Evolutionary conservation across 116 monocot species (phyloP), one percentile per base, ranked within the genome.

Genomic region (Phalaenopsis hybrid): DNA sequence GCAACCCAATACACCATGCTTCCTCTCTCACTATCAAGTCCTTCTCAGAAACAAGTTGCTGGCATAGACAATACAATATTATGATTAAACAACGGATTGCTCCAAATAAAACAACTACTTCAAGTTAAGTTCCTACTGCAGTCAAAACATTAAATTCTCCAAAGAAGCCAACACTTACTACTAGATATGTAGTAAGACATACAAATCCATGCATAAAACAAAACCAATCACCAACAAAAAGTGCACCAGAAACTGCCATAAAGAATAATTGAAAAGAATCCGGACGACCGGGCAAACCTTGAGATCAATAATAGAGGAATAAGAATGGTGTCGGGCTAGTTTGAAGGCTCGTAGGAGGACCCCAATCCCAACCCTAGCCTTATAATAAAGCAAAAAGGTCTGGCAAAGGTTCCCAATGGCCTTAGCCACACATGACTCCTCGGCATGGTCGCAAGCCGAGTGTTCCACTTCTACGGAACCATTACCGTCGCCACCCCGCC

Each of bases 41-140:
- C 81, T n/a, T n/a, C n/a, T 98, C 98, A 61, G 98, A 98, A 79
- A 98, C 98, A 85, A 98, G 98, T 95, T 93, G 95, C 95, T 98
- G 92, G 78, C 82, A 49, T 31, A 6, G 43, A 77, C 74, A 82
- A 37, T 46, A 88, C 74, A 85, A 63, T 17, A 3, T 6, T n/a
- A 63, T 6, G 8, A 63, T 4, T 72, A 15, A 72, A 37, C 25
- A 2, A 37, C 25, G 2, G 65, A 65, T 23, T 25, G 65, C 4
- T 65, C 25, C 6, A 65, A 65, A 76, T 72, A 87, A 17, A 81
- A 52, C 1, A 10, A 41, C 2, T 37, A 72, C 65, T 25, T 65
- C 25, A 37, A 16, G 72, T 72, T 41, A 28, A 72, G 8, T 31
- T 72, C 72, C 15, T 5, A 72, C 37, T 37, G 15, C 72, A 72